Evolutionary conservation across 208 protist genomes (phyloP).

Genomic region (Porcisia hertigi): DNA sequence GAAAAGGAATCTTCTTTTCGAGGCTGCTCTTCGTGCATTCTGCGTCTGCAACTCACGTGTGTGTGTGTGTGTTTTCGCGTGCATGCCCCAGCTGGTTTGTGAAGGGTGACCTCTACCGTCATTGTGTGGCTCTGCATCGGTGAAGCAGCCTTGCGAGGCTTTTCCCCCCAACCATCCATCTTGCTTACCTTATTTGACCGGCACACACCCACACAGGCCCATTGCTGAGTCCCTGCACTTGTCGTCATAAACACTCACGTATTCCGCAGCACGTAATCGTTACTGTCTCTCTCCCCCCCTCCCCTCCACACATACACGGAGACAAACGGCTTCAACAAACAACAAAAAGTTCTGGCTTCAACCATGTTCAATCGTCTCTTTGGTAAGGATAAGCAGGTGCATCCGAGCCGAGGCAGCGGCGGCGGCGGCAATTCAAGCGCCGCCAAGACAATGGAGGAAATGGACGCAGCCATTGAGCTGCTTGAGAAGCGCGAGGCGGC

Average conservation of each 20-base stretch:
- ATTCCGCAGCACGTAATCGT: not conserved
- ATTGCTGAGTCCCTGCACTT: not conserved
- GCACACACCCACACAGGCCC: not conserved
- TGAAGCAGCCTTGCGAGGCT: not conserved
- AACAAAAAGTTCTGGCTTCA: not conserved
- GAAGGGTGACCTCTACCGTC: not conserved
- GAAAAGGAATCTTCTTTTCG: not conserved
- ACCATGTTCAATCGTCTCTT: slow-evolving; percentile 82
- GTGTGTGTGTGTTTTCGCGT: not conserved
- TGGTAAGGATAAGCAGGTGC: slow-evolving; percentile 66
- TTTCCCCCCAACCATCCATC: no score
- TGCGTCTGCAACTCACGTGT: not conserved
- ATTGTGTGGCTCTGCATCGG: not conserved
- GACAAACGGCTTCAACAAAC: not conserved
- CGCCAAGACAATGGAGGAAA: slow-evolving; percentile 62
- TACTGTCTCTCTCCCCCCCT: not conserved
- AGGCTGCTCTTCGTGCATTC: not conserved
- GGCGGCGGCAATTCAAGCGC: slow-evolving; percentile 24
- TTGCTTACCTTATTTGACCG: not conserved
- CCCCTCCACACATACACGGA: not conserved
- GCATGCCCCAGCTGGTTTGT: not conserved
- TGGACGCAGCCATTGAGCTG: slow-evolving; percentile 77
- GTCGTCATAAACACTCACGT: not conserved
- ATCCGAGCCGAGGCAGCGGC: slow-evolving; percentile 25
- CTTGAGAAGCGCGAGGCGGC: slow-evolving; percentile 86